phyloP scores from a whole-genome alignment of 2,329 filamentous ascomycete genomes.

The Didymella arachidicola region DNA sequence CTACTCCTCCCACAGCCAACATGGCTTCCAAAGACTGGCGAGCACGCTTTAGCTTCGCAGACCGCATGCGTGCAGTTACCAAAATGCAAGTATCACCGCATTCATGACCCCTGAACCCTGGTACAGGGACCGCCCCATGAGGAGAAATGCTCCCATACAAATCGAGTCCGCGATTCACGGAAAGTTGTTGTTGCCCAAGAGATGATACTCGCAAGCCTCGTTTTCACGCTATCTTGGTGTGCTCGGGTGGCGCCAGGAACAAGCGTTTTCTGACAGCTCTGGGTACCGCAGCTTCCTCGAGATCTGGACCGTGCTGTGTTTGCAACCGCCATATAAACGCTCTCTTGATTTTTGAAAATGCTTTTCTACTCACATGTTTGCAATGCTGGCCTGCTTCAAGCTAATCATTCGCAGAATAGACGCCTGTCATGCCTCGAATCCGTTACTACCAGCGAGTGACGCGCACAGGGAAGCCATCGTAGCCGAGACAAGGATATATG shows the following conservation, averaged over 20 bases:
- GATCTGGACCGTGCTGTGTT: slow-evolving; percentile 12
- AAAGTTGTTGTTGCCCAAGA: slow-evolving; percentile 16
- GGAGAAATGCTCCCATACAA: slow-evolving; percentile 19
- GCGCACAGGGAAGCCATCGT: slow-evolving; percentile 67
- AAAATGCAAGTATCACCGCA: slow-evolving; percentile 58
- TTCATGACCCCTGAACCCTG: slow-evolving; percentile 18
- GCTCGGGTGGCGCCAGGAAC: slow-evolving; percentile 13
- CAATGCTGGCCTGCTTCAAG: slow-evolving; percentile 24
- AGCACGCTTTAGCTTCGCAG: slow-evolving; percentile 53
- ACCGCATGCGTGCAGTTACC: slow-evolving; percentile 54
- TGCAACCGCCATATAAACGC: slow-evolving; percentile 15
- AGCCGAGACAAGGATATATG: slow-evolving; percentile 71
- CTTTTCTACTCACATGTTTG: slow-evolving; percentile 13
- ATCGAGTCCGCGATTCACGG: slow-evolving; percentile 12
- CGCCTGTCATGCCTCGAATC: slow-evolving; percentile 57
- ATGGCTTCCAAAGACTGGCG: slow-evolving; percentile 52
- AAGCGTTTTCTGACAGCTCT: slow-evolving; percentile 9
- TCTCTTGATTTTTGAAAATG: neutral
- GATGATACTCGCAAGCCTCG: slow-evolving; percentile 12
- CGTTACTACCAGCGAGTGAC: slow-evolving; percentile 56
- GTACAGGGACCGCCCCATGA: slow-evolving; percentile 30
- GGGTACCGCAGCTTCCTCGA: slow-evolving; percentile 14
- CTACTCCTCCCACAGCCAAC: slow-evolving; percentile 12
- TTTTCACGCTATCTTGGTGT: slow-evolving; percentile 5
- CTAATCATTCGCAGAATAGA: slow-evolving; percentile 23